A percentile compares a stretch with the other conserved stretches of the same genome.
These are phyloP conservation scores for Musa beccarii DNA, from an alignment of 176 grass and related monocot species.

Conservation along the genomic window DNA sequence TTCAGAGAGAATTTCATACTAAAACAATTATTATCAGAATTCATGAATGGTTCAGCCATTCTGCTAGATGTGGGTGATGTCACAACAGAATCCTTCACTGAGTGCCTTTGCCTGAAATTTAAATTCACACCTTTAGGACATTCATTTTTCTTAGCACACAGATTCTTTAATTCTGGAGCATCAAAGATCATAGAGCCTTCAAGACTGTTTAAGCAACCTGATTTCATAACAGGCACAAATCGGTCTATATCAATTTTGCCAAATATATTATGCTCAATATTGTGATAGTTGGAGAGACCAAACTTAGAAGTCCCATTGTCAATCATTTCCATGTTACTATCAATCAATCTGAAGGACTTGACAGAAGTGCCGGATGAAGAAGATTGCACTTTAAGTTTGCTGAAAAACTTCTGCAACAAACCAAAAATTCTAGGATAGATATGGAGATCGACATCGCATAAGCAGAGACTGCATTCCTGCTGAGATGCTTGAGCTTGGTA, in stretches of 20 bases:
- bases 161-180: slow-evolving; percentile 26
- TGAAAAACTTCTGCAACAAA: slow-evolving; percentile 47
- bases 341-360: slow-evolving; percentile 16
- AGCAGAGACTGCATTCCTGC: slow-evolving; percentile 41
- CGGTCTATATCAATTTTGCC: slow-evolving; percentile 41
- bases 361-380: slow-evolving; percentile 25
- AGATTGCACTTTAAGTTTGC: slow-evolving; percentile 34
- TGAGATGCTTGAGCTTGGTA: slow-evolving; percentile 42
- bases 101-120: slow-evolving; percentile 16
- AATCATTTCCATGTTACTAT: slow-evolving; percentile 20
- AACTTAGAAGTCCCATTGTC: slow-evolving; percentile 33
- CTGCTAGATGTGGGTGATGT: slow-evolving; percentile 16
- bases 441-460: slow-evolving; percentile 70
- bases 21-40: slow-evolving; percentile 27
- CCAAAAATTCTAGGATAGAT: slow-evolving; percentile 55
- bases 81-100: slow-evolving; percentile 14
- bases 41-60: slow-evolving; percentile 16
- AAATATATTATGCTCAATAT: slow-evolving; percentile 26
- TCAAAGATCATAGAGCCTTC: slow-evolving; percentile 25
- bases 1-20: slow-evolving; percentile 47
- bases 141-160: slow-evolving; percentile 27
- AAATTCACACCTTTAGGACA: slow-evolving; percentile 20
- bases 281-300: slow-evolving; percentile 47
- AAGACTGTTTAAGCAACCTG: slow-evolving; percentile 18
- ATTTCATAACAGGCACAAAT: slow-evolving; percentile 33